phyloP scores from a whole-genome alignment of 2,329 filamentous ascomycete species.

The Orbilia javanica region DNA sequence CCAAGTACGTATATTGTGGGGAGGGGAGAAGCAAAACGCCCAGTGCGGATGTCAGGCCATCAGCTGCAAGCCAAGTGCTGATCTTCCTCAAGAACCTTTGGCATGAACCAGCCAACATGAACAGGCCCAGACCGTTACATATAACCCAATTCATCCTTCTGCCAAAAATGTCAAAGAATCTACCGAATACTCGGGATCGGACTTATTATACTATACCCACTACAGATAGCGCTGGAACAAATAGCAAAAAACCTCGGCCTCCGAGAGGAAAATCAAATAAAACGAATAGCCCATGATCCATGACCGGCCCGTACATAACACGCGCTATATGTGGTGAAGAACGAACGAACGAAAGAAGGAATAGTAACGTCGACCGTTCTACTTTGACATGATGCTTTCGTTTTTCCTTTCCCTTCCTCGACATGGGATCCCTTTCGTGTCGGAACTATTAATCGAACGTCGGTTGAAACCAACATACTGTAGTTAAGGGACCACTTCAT shows the following conservation, averaged over 20 bases:
- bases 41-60: constrained; percentile 36
- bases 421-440: constrained; percentile 36
- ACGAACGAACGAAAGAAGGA: too few relatives aligned
- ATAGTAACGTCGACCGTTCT: constrained; percentile 8
- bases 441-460: constrained; percentile 16
- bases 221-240: constrained; percentile 18
- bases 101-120: constrained; percentile 9
- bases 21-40: constrained; percentile 5
- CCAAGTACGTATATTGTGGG: constrained; percentile 19
- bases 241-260: constrained; percentile 31
- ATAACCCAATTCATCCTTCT: constrained; percentile 9
- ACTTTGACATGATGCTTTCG: constrained; percentile 14
- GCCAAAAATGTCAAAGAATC: constrained; percentile 17
- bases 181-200: constrained; percentile 14
- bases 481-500: constrained; percentile 30
- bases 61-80: constrained; percentile 42
- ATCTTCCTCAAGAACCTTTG: constrained; percentile 18
- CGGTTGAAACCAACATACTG: constrained; percentile 26
- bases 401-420: constrained; percentile 23
- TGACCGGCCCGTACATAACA: constrained; percentile 10
- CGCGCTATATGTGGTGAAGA: neutral
- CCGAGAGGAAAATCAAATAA: constrained; percentile 17
- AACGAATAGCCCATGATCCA: constrained; percentile 25
- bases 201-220: constrained; percentile 16
- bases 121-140: constrained; percentile 12